A percentile compares a stretch with the other conserved stretches of the same genome.
phyloP scores from a whole-genome alignment of 164 flowering plant species.

The Aristolochia californica region DNA sequence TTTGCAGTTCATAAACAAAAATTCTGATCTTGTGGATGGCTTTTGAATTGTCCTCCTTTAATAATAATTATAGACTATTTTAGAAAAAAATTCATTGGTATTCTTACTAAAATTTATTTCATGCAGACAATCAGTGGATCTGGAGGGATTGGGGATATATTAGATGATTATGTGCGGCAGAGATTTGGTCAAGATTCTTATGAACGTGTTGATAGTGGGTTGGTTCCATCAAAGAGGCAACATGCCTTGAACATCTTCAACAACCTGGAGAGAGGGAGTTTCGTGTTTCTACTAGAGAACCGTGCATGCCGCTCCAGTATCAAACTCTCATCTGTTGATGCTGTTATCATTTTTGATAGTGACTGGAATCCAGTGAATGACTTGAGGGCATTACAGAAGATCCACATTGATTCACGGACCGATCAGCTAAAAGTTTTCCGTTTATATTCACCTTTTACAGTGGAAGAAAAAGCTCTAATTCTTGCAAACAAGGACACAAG shows the following conservation, averaged over 20 bases:
- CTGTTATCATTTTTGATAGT: slow-evolving; percentile 55
- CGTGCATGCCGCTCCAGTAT: slow-evolving; percentile 75
- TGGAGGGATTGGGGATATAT: slow-evolving; percentile 52
- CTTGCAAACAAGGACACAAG: slow-evolving; percentile 39
- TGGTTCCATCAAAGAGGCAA: slow-evolving; percentile 34
- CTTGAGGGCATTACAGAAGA: slow-evolving; percentile 51
- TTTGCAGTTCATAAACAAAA: not conserved
- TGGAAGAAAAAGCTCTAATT: slow-evolving; percentile 66
- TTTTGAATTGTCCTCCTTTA: too few relatives aligned
- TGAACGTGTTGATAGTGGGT: slow-evolving; percentile 61
- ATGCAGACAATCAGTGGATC: slow-evolving; percentile 47
- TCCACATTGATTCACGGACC: slow-evolving; percentile 43
- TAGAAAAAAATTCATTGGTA: too few relatives aligned
- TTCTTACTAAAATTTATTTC: not conserved
- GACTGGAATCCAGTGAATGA: slow-evolving; percentile 82
- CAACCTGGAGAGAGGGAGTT: slow-evolving; percentile 44
- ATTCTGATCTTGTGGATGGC: not conserved
- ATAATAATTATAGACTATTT: too few relatives aligned
- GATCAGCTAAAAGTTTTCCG: slow-evolving; percentile 62
- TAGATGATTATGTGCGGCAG: slow-evolving; percentile 70
- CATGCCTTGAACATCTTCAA: slow-evolving; percentile 64
- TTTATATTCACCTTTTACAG: slow-evolving; percentile 57
- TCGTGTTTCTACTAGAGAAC: slow-evolving; percentile 63
- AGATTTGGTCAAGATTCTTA: slow-evolving; percentile 72
- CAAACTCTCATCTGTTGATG: slow-evolving; percentile 59